These are phyloP conservation scores for Penicillium psychrosexuale DNA, from an alignment of 2,329 filamentous ascomycete genomes.

Conservation along the genomic window DNA sequence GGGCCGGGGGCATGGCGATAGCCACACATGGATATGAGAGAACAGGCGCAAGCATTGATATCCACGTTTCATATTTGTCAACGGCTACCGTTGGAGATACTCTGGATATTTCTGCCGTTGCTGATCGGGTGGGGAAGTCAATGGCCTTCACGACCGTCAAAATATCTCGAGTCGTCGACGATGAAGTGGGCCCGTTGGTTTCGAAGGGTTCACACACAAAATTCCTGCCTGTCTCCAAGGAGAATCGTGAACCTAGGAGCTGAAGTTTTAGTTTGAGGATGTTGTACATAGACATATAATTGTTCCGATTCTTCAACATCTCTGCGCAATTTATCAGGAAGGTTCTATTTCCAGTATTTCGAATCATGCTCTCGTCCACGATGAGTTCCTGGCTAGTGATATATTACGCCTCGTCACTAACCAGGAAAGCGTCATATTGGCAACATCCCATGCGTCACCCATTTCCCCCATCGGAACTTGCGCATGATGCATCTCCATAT, in stretches of 20 bases:
- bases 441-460: constrained; percentile 36
- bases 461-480: constrained; percentile 33
- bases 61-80: constrained; percentile 7
- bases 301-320: not conserved
- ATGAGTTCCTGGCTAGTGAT: constrained; percentile 38
- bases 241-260: not conserved
- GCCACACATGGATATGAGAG: constrained; percentile 8
- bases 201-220: constrained; percentile 9
- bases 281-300: not conserved
- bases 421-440: constrained; percentile 32
- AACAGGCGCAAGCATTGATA: constrained; percentile 9
- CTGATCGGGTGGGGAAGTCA: constrained; percentile 7
- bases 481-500: constrained; percentile 22
- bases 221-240: constrained; percentile 10
- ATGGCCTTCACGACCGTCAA: constrained; percentile 10
- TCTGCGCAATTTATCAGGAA: not conserved
- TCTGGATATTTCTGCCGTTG: constrained; percentile 2
- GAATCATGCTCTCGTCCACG: constrained; percentile 25
- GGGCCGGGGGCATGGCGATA: constrained; percentile 10
- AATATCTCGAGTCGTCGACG: constrained; percentile 2
- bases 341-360: too few relatives aligned
- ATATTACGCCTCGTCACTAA: constrained; percentile 29
- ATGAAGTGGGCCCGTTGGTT: constrained; percentile 6
- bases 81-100: constrained; percentile 3
- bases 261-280: not conserved